phyloP scores from a whole-genome alignment of 2,329 filamentous ascomycete genomes.

The Bipolaris zeicola region DNA sequence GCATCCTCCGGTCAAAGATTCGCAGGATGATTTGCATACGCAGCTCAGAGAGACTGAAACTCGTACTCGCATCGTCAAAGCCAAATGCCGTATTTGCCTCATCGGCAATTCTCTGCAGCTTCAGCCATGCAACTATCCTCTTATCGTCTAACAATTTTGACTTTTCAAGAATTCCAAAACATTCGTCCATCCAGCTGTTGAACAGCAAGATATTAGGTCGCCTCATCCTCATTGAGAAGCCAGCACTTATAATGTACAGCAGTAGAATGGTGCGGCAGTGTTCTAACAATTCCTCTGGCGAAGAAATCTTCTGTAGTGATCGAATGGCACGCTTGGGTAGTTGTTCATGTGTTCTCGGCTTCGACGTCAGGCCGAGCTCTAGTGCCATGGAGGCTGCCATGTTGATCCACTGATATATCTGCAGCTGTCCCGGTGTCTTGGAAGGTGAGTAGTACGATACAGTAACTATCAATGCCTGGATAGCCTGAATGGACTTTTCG shows the following conservation, averaged over 20 bases:
- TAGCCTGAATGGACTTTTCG: constrained; percentile 45
- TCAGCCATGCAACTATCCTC: constrained; percentile 38
- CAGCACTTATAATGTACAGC: constrained; percentile 42
- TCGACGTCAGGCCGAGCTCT: constrained; percentile 45
- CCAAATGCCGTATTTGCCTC: constrained; percentile 47
- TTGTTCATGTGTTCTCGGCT: constrained; percentile 46
- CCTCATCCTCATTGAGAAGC: constrained; percentile 42
- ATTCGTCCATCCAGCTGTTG: constrained; percentile 48
- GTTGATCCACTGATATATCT: constrained; percentile 44
- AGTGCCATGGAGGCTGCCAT: constrained; percentile 46
- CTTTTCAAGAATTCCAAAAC: constrained; percentile 37
- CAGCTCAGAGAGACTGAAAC: constrained; percentile 44
- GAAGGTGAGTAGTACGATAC: constrained; percentile 45
- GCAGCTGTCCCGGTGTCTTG: constrained; percentile 38
- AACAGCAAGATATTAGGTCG: constrained; percentile 42
- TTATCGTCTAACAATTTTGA: constrained; percentile 40
- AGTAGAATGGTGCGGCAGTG: constrained; percentile 43
- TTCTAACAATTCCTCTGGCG: constrained; percentile 42
- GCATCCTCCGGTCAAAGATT: constrained; percentile 45
- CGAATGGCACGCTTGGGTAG: constrained; percentile 42
- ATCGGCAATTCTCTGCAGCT: constrained; percentile 45
- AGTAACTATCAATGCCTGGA: constrained; percentile 44
- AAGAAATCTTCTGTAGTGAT: constrained; percentile 42
- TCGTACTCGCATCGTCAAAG: constrained; percentile 47
- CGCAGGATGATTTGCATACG: constrained; percentile 44